Conservation (phyloP, 2,329 filamentous ascomycete species). For the Cladosporium sp. region DNA sequence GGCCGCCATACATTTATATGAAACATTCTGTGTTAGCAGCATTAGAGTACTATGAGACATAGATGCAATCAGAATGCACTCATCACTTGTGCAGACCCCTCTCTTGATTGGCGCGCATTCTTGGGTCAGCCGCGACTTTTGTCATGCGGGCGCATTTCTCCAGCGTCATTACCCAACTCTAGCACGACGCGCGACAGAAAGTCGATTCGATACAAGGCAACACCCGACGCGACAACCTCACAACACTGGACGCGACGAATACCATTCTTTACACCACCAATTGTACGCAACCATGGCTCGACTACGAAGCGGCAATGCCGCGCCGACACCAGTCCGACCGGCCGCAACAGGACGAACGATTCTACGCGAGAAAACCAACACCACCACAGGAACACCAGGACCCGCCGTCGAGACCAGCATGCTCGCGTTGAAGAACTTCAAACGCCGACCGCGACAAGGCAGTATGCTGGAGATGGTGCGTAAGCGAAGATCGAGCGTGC, state of each 20-base stretch:
- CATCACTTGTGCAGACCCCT: not conserved
- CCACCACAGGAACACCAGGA: constrained; percentile 15
- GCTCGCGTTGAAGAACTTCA: constrained; percentile 54
- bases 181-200: not conserved
- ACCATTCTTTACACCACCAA: not conserved
- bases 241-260: constrained; percentile 2
- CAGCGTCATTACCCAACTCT: constrained; percentile 14
- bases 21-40: not conserved
- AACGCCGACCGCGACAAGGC: constrained; percentile 50
- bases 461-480: constrained; percentile 54
- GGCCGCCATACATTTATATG: not conserved
- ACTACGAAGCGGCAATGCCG: constrained; percentile 15
- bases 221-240: not conserved
- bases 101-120: constrained; percentile 16
- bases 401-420: constrained; percentile 48
- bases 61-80: not conserved
- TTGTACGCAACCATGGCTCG: constrained; percentile 13
- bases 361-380: constrained; percentile 20
- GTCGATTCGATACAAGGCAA: not conserved
- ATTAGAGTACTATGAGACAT: not conserved
- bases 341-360: constrained; percentile 6
- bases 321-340: constrained; percentile 5
- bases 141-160: constrained; percentile 10
- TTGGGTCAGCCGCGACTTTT: not conserved
- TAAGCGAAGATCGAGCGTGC: constrained; percentile 35